Percentiles rank a stretch among this genome's conserved stretches.
Evolutionary conservation across 345 rosid species (phyloP).

Genomic region (Citrus reticulata): DNA sequence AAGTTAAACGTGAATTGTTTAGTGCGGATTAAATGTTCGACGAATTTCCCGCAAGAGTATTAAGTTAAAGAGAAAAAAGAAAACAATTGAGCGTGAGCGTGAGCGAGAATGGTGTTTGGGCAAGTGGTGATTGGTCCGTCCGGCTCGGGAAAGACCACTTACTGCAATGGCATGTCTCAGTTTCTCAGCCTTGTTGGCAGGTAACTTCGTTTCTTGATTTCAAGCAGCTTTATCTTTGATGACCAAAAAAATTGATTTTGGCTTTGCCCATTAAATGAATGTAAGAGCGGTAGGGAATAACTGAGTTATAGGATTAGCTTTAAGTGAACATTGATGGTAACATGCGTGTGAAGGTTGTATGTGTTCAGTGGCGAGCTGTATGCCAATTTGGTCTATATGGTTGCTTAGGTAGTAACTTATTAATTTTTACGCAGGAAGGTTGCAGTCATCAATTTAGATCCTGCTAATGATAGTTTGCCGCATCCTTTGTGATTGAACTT

Average conservation of each 20-base stretch:
- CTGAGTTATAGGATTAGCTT: background rate
- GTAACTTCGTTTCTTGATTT: too few species aligned
- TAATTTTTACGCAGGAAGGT: slow-evolving; percentile 60
- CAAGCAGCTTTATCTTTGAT: too few species aligned
- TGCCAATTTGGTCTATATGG: background rate
- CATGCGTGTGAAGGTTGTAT: background rate
- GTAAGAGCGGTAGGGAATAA: background rate
- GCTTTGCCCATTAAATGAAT: background rate
- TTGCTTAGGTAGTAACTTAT: background rate
- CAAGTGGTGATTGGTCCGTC: slow-evolving; percentile 97
- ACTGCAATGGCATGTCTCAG: too few species aligned
- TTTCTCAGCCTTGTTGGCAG: too few species aligned
- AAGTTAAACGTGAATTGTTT: background rate
- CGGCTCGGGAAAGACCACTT: slow-evolving; percentile 34
- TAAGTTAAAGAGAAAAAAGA: background rate
- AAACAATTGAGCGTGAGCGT: background rate
- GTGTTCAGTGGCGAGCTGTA: too few species aligned
- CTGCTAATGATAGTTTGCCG: slow-evolving; percentile 87
- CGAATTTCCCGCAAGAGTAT: background rate
- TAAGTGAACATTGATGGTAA: too few species aligned
- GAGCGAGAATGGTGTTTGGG: slow-evolving; percentile 67
- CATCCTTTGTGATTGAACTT: slow-evolving; percentile 41
- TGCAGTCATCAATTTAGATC: slow-evolving; percentile 87
- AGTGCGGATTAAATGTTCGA: background rate
- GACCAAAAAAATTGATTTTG: background rate